A percentile compares a stretch with the other conserved stretches of the same genome.
These are phyloP conservation scores for Dactylellina sp. DNA, from an alignment of 2,329 filamentous ascomycete genomes.

Conservation along the genomic window DNA sequence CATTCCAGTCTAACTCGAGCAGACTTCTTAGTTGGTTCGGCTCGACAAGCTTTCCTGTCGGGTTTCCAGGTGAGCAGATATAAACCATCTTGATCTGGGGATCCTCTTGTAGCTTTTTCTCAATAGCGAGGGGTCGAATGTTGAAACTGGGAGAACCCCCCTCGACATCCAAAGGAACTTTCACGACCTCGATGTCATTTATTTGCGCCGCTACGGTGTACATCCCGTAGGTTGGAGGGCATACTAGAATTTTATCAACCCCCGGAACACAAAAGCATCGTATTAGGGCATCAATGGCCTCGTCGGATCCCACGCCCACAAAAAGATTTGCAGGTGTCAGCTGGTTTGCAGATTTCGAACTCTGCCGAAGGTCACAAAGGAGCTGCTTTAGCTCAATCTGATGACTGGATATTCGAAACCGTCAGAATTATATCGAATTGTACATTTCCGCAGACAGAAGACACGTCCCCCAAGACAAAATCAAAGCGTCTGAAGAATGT, in stretches of 20 bases:
- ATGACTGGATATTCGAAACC: slow-evolving; percentile 69
- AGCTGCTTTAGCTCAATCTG: slow-evolving; percentile 86
- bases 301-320: slow-evolving; percentile 94
- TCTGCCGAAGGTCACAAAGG: slow-evolving; percentile 86
- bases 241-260: slow-evolving; percentile 89
- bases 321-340: slow-evolving; percentile 87
- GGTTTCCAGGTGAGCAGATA: slow-evolving; percentile 94
- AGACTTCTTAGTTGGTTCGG: slow-evolving; percentile 79
- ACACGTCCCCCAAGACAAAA: no score
- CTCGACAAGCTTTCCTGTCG: slow-evolving; percentile 81
- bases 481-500: no score
- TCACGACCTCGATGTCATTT: slow-evolving; percentile 88
- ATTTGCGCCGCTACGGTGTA: slow-evolving; percentile 93
- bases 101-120: slow-evolving; percentile 73
- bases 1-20: slow-evolving; percentile 93
- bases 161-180: slow-evolving; percentile 73
- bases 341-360: slow-evolving; percentile 65
- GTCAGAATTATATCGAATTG: slow-evolving; percentile 18
- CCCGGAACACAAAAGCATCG: slow-evolving; percentile 92
- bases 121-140: slow-evolving; percentile 78
- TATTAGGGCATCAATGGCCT: slow-evolving; percentile 93
- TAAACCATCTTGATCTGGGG: slow-evolving; percentile 85
- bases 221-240: slow-evolving; percentile 98
- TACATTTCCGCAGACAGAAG: neutral
- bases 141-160: slow-evolving; percentile 72